Evolutionary conservation across 2,329 filamentous ascomycete genomes (phyloP), one percentile per base, ranked within the genome.

Genomic region (Dactylonectria macrodidyma): DNA sequence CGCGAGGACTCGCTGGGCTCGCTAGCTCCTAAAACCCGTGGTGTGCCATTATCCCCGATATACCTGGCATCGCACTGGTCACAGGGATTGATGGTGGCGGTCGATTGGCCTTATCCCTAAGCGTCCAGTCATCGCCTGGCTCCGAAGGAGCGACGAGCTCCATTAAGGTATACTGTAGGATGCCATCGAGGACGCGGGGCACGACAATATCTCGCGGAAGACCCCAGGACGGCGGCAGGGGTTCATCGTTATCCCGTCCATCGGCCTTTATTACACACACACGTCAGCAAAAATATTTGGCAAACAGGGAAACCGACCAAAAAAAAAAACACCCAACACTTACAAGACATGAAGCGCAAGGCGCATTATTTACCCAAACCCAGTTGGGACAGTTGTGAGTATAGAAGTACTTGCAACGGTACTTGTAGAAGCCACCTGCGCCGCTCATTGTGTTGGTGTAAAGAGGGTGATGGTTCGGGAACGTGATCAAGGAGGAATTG

Each of bases 331-430:
- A 19, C 19, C 22, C 26, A 44, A 41, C 19, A 79, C 85, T 79
- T 79, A 88, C 86, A 69, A 85, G 79, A 75, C 86, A 88, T 68
- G 78, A 80, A 60, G 85, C 79, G 75, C 86, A 88, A 11, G 85
- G 79, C 41, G 83, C 80, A 61, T 85, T 83, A 61, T 87, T 85
- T 19, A 88, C 82, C 78, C 85, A 87, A 11, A 88, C 86, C 86
- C 86, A 88, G 71, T 88, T 85, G 5, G 79, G 81, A 71, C 86
- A 88, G 69, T 87, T 84, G 73, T 86, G 81, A 34, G 84, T 82
- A 65, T 83, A 83, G 71, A 85, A 87, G 80, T 87, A 86, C 78
- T 87, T 88, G 83, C 86, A 88, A 48, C 84, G 82, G 76, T 86
- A 88, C 79, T 84, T 87, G 75, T 87, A 87, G 68, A 83, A 86